A percentile compares a stretch with the other conserved stretches of the same genome.
Evolutionary conservation across 176 grass and related monocot species (phyloP).

Genomic region (Oryza australiensis): DNA sequence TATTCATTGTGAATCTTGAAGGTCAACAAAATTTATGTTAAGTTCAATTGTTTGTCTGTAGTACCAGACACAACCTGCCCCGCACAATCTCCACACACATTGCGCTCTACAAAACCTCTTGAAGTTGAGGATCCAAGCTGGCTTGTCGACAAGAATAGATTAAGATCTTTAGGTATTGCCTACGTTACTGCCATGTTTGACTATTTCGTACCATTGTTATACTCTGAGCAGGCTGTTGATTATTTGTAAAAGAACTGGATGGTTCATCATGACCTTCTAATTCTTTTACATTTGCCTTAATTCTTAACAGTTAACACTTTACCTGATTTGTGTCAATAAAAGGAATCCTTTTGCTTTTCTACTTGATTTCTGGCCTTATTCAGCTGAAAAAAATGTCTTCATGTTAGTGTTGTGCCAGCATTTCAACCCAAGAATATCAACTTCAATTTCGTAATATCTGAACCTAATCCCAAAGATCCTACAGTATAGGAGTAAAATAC

Average conservation of each 20-base stretch:
- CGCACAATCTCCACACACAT: conserved; percentile 35
- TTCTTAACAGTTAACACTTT: not conserved
- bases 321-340: not conserved
- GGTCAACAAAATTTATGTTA: conserved; percentile 13
- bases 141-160: conserved; percentile 70
- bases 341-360: not conserved
- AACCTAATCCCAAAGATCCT: not conserved
- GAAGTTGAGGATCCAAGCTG: conserved; percentile 70
- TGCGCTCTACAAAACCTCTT: conserved; percentile 40
- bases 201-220: conserved; percentile 4
- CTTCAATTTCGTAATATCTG: not conserved
- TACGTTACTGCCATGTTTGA: not conserved
- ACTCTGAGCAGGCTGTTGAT: conserved; percentile 9
- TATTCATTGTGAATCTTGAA: conserved; percentile 23
- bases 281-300: not conserved
- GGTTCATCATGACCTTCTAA: not conserved
- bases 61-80: not conserved
- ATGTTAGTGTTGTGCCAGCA: not conserved
- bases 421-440: not conserved
- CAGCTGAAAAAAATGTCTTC: not conserved
- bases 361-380: conserved; percentile 8
- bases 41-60: conserved; percentile 19
- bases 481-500: not conserved
- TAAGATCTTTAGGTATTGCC: conserved; percentile 75
- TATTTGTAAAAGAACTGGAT: not conserved